phyloP scores from a whole-genome alignment of 2,329 filamentous ascomycete genomes.

The Microcera coccophila region DNA sequence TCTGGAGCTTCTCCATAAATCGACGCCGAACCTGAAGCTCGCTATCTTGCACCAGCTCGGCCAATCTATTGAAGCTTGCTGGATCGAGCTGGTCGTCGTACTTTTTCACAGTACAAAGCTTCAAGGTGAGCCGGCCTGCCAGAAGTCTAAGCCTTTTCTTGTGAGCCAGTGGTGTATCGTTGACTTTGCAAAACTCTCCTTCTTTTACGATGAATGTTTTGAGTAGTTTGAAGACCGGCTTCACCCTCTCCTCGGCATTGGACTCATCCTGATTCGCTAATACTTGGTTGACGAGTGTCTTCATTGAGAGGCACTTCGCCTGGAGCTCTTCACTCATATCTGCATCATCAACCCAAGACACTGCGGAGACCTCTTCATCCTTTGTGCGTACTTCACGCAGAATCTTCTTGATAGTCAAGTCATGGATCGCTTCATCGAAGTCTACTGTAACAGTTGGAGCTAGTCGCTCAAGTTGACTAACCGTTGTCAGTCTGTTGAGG shows the following conservation, averaged over 20 bases:
- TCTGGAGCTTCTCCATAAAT: constrained; percentile 84
- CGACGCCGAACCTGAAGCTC: constrained; percentile 68
- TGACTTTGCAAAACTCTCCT: constrained; percentile 74
- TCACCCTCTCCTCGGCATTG: constrained; percentile 56
- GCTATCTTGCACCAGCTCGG: constrained; percentile 75
- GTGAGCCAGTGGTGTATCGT: constrained; percentile 72
- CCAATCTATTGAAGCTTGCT: constrained; percentile 74
- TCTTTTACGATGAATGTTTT: constrained; percentile 69
- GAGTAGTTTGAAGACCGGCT: constrained; percentile 72
- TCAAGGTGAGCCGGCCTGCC: constrained; percentile 76
- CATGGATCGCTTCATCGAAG: constrained; percentile 70
- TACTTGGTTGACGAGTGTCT: constrained; percentile 80
- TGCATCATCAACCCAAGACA: constrained; percentile 64
- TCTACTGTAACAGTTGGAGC: constrained; percentile 70
- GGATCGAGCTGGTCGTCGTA: constrained; percentile 73
- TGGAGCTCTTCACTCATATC: constrained; percentile 75
- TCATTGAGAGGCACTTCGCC: constrained; percentile 79
- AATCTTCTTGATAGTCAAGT: constrained; percentile 71
- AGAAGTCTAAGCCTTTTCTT: constrained; percentile 75
- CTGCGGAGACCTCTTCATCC: constrained; percentile 53
- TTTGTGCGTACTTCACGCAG: constrained; percentile 65
- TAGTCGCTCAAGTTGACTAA: constrained; percentile 73
- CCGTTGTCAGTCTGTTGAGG: constrained; percentile 66
- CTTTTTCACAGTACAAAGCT: constrained; percentile 72
- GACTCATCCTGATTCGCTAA: constrained; percentile 55